Conservation (phyloP, 2,329 filamentous ascomycete genomes). For the Alternaria longipes region DNA sequence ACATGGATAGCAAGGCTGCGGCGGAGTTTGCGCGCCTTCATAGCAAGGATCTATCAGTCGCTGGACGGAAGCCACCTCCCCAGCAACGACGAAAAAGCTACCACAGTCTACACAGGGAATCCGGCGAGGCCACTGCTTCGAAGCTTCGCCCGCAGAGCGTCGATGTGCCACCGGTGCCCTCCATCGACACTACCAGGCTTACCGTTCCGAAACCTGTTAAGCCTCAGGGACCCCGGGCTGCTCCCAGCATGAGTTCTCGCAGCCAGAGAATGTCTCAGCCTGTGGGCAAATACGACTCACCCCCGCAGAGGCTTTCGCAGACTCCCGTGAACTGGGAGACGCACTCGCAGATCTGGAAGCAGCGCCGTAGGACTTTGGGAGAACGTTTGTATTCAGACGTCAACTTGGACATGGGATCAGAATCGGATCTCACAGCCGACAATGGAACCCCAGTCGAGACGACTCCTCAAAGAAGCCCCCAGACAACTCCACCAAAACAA, state of each 20-base stretch:
- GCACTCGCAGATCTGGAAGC: slow-evolving; percentile 38
- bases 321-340: slow-evolving; percentile 36
- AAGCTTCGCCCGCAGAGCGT: slow-evolving; percentile 28
- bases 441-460: not conserved
- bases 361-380: slow-evolving; percentile 45
- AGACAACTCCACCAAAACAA: not conserved
- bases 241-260: slow-evolving; percentile 19
- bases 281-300: slow-evolving; percentile 25
- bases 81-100: slow-evolving; percentile 40
- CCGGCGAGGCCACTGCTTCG: slow-evolving; percentile 32
- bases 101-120: slow-evolving; percentile 37
- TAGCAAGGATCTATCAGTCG: slow-evolving; percentile 44
- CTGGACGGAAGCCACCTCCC: slow-evolving; percentile 26
- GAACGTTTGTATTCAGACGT: slow-evolving; percentile 32
- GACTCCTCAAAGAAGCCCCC: not conserved
- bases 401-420: slow-evolving; percentile 10
- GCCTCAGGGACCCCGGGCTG: slow-evolving; percentile 13
- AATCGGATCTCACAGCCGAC: not conserved
- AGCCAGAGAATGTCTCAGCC: slow-evolving; percentile 32
- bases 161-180: slow-evolving; percentile 40
- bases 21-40: slow-evolving; percentile 47
- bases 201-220: slow-evolving; percentile 12
- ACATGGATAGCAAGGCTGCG: slow-evolving; percentile 49
- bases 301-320: slow-evolving; percentile 14
- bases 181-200: slow-evolving; percentile 28